A percentile compares a stretch with the other conserved stretches of the same genome.
These are phyloP conservation scores for Ustilago nuda DNA, from an alignment of 1,284 basidiomycete genomes.

Conservation along the genomic window DNA sequence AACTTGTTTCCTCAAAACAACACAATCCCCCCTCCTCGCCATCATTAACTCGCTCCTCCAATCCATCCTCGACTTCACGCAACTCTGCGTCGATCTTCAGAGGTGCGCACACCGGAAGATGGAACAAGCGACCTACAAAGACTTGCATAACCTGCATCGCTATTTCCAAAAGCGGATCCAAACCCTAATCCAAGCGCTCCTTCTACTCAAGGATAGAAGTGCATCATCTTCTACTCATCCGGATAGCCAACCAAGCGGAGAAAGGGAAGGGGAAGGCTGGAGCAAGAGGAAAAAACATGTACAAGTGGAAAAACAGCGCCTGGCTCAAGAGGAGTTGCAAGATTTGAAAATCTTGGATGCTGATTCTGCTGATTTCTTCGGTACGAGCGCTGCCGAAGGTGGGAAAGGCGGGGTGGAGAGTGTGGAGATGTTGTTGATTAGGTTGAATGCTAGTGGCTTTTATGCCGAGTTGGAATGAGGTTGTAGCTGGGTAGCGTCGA, in stretches of 20 bases:
- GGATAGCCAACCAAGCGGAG: neutral
- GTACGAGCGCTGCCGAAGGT: constrained; percentile 7
- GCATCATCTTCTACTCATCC: neutral
- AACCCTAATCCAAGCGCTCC: constrained; percentile 32
- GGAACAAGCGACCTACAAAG: constrained; percentile 25
- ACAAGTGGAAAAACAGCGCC: constrained; percentile 29
- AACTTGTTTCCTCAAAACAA: constrained; percentile 49
- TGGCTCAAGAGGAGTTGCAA: constrained; percentile 30
- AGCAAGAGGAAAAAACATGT: constrained; percentile 34
- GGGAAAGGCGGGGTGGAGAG: constrained; percentile 14
- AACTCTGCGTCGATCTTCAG: constrained; percentile 41
- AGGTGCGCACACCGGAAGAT: constrained; percentile 6
- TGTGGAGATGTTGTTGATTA: constrained; percentile 31
- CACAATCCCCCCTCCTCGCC: constrained; percentile 20
- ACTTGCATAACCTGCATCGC: constrained; percentile 22
- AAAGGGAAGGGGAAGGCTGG: neutral
- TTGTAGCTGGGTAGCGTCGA: neutral
- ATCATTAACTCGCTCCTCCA: constrained; percentile 45
- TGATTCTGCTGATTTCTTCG: neutral
- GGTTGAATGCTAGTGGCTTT: constrained; percentile 38
- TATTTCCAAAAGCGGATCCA: constrained; percentile 28
- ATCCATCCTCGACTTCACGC: constrained; percentile 41
- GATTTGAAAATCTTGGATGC: constrained; percentile 39
- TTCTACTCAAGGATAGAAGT: constrained; percentile 32
- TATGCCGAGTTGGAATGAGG: constrained; percentile 34